phyloP scores from a whole-genome alignment of 805 yeast species.

The Yamadazyma kitorensis region DNA sequence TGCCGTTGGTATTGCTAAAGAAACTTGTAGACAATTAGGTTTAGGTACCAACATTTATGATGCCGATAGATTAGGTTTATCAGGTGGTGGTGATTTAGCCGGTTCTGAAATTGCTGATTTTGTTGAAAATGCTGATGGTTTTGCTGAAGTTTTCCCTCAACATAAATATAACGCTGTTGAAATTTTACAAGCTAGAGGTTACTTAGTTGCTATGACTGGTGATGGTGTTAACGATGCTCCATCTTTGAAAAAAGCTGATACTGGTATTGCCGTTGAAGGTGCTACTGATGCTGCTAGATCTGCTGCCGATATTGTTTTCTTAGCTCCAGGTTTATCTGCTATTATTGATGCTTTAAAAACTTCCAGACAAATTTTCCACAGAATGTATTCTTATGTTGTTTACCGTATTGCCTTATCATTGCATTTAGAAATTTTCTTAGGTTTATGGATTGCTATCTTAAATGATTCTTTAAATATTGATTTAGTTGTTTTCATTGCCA shows the following conservation, averaged over 20 bases:
- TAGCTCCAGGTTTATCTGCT: constrained; percentile 94
- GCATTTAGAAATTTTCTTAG: constrained; percentile 92
- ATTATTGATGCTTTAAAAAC: constrained; percentile 91
- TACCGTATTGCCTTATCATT: constrained; percentile 96
- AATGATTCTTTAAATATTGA: constrained; percentile 84
- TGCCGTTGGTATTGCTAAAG: constrained; percentile 98
- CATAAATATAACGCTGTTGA: constrained; percentile 96
- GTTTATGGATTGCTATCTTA: constrained; percentile 95
- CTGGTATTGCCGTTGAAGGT: constrained; percentile 98
- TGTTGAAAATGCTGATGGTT: constrained; percentile 97
- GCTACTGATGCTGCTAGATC: constrained; percentile 96
- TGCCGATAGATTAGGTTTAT: constrained; percentile 94
- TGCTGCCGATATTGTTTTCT: constrained; percentile 92
- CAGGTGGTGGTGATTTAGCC: constrained; percentile 92
- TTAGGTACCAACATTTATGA: constrained; percentile 94
- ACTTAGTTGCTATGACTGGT: constrained; percentile 99
- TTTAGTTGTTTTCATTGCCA: constrained; percentile 93
- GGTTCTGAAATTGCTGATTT: constrained; percentile 98
- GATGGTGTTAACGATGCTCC: constrained; percentile 99
- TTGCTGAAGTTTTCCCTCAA: constrained; percentile 98
- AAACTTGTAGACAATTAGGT: constrained; percentile 97
- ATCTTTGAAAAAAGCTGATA: constrained; percentile 86
- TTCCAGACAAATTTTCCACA: constrained; percentile 96
- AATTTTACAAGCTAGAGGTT: constrained; percentile 92
- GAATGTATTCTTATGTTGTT: constrained; percentile 97